Conservation (phyloP, 768 basidiomycete species). For the Naematelia aurantialba region DNA sequence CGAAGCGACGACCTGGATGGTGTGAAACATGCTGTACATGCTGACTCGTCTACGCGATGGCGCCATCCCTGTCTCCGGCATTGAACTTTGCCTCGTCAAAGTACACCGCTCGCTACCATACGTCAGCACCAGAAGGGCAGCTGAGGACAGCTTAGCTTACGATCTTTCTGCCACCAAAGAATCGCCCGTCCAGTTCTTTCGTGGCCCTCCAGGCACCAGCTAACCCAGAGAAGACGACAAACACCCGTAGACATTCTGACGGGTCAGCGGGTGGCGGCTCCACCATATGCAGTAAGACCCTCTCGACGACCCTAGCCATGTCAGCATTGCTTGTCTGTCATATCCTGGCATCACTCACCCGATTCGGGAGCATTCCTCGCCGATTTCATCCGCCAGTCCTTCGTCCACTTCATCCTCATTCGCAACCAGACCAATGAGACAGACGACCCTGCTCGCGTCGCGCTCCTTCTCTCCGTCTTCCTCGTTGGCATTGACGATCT, state of each 20-base stretch:
- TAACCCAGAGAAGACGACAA: conserved; percentile 83
- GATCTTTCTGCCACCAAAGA: conserved; percentile 80
- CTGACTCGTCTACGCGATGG: not conserved
- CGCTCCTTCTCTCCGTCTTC: conserved; percentile 81
- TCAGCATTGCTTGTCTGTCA: conserved; percentile 59
- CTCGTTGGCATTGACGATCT: conserved; percentile 85
- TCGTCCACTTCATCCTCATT: conserved; percentile 76
- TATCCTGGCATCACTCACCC: conserved; percentile 30
- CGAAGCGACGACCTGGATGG: too few species aligned
- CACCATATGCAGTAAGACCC: conserved; percentile 76
- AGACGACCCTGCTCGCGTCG: conserved; percentile 81
- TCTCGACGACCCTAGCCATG: conserved; percentile 79
- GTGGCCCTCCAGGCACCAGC: conserved; percentile 96
- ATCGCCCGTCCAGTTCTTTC: conserved; percentile 85
- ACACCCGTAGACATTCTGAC: conserved; percentile 85
- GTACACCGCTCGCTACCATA: conserved; percentile 37
- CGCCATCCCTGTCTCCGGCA: conserved; percentile 41
- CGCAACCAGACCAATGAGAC: conserved; percentile 81
- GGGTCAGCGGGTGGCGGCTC: conserved; percentile 63
- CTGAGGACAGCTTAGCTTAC: conserved; percentile 18
- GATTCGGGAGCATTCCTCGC: conserved; percentile 44
- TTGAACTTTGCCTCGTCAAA: conserved; percentile 47
- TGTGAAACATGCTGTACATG: not conserved
- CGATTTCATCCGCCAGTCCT: conserved; percentile 82
- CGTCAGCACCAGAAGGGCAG: not conserved